phyloP scores from a whole-genome alignment of 139 green algal species.

The Auxenochlorella pyrenoidosa region DNA sequence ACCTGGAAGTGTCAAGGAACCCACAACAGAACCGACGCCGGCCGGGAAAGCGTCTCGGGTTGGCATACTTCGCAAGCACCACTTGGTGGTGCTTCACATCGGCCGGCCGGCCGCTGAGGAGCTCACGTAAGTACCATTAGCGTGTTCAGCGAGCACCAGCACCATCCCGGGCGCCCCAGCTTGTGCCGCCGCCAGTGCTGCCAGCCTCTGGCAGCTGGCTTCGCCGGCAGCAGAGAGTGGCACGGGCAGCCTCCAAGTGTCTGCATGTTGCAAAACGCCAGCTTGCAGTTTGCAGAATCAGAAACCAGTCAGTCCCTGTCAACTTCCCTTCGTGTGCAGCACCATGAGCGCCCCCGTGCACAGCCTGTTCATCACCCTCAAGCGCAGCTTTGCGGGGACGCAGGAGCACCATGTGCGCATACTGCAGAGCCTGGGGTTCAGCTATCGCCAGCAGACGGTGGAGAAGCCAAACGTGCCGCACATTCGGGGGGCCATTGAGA shows the following conservation, averaged over 20 bases:
- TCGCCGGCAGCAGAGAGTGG: not conserved
- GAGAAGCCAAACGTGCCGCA: conserved; percentile 42
- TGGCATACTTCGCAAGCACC: too few relatives aligned
- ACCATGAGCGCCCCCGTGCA: conserved; percentile 32
- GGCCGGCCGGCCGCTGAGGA: too few relatives aligned
- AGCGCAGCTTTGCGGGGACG: conserved; percentile 62
- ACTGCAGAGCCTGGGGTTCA: conserved; percentile 51
- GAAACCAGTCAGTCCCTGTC: not conserved
- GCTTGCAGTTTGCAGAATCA: not conserved
- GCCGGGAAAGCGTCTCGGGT: too few relatives aligned
- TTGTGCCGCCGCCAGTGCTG: too few relatives aligned
- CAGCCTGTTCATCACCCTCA: conserved; percentile 59
- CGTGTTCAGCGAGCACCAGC: too few relatives aligned
- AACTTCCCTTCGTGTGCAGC: not conserved
- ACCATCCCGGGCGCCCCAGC: too few relatives aligned
- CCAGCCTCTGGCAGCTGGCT: too few relatives aligned
- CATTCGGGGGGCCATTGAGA: conserved; percentile 57
- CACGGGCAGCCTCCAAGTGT: not conserved
- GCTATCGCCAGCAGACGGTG: conserved; percentile 55
- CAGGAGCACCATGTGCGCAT: conserved; percentile 50
- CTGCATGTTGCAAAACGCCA: not conserved
- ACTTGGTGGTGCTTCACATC: too few relatives aligned
- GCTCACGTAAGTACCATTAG: too few relatives aligned
- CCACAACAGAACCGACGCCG: too few relatives aligned
- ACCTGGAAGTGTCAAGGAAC: too few relatives aligned